Evolutionary conservation across 2,329 filamentous ascomycete genomes (phyloP).

Genomic region (Pseudogymnoascus sp.): DNA sequence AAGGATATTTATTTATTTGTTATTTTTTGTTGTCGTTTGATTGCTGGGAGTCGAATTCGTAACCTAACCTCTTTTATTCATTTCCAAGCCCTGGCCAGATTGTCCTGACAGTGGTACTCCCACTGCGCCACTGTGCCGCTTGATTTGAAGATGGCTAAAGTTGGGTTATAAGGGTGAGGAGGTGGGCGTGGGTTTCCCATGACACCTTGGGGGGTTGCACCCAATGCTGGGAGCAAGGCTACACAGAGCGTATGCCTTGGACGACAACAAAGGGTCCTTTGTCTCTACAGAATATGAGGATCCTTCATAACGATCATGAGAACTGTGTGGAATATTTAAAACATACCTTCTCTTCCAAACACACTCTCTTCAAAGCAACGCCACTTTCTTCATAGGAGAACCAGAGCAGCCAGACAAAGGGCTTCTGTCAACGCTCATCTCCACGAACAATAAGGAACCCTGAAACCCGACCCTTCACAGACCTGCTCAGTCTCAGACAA

Average conservation of each 20-base stretch:
- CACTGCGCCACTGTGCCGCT: slow-evolving; percentile 7
- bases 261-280: neutral
- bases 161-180: neutral
- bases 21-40: neutral
- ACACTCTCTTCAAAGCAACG: neutral
- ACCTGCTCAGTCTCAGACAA: neutral
- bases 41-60: neutral
- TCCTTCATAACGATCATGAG: neutral
- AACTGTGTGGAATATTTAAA: neutral
- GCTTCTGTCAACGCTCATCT: neutral
- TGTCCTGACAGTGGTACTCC: slow-evolving; percentile 6
- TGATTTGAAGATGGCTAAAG: neutral
- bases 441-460: neutral
- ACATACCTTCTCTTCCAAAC: neutral
- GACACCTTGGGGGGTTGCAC: neutral
- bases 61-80: neutral
- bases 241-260: neutral
- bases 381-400: neutral
- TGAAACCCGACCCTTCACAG: neutral
- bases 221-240: neutral
- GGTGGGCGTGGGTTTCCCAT: neutral
- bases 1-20: neutral
- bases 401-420: neutral
- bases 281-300: neutral
- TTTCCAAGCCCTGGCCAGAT: slow-evolving; percentile 4